These are phyloP conservation scores for Cubamyces sp. DNA, from an alignment of 768 basidiomycete species.

Conservation along the genomic window DNA sequence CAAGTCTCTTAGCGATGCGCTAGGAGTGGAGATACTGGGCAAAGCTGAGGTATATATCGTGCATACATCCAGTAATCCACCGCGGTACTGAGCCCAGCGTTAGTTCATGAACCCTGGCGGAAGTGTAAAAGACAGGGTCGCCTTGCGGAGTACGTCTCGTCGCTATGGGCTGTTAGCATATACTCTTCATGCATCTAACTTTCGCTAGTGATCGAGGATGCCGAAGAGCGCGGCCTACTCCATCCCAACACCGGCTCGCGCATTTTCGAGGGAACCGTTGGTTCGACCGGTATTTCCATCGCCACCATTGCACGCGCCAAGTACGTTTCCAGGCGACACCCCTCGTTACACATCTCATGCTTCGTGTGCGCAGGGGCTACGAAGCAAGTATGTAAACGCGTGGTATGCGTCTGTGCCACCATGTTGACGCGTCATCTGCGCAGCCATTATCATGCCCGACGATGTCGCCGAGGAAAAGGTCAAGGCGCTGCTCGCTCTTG, in stretches of 20 bases:
- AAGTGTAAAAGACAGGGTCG: slow-evolving; percentile 98
- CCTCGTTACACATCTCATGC: neutral
- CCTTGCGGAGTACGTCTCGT: slow-evolving; percentile 70
- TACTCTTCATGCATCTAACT: neutral
- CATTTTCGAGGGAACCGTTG: slow-evolving; percentile 97
- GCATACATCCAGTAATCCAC: neutral
- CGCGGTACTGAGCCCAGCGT: neutral
- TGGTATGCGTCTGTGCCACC: neutral
- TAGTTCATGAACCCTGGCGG: slow-evolving; percentile 97
- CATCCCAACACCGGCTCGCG: slow-evolving; percentile 87
- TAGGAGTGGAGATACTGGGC: slow-evolving; percentile 93
- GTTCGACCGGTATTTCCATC: slow-evolving; percentile 94
- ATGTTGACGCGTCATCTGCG: neutral
- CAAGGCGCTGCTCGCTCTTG: slow-evolving; percentile 77
- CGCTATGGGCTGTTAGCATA: neutral
- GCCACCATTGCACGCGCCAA: slow-evolving; percentile 90
- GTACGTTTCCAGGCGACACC: slow-evolving; percentile 43
- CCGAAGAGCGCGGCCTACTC: slow-evolving; percentile 80
- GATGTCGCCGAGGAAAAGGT: slow-evolving; percentile 93
- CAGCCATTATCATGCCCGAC: slow-evolving; percentile 90
- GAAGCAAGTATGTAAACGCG: slow-evolving; percentile 64
- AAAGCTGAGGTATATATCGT: slow-evolving; percentile 73
- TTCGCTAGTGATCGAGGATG: slow-evolving; percentile 86
- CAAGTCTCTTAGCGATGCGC: slow-evolving; percentile 85
- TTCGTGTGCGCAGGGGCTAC: slow-evolving; percentile 65